Percentiles rank a stretch among this genome's conserved stretches.
Evolutionary conservation across 2,329 filamentous ascomycete genomes (phyloP).

Genomic region (Alternaria sp.): DNA sequence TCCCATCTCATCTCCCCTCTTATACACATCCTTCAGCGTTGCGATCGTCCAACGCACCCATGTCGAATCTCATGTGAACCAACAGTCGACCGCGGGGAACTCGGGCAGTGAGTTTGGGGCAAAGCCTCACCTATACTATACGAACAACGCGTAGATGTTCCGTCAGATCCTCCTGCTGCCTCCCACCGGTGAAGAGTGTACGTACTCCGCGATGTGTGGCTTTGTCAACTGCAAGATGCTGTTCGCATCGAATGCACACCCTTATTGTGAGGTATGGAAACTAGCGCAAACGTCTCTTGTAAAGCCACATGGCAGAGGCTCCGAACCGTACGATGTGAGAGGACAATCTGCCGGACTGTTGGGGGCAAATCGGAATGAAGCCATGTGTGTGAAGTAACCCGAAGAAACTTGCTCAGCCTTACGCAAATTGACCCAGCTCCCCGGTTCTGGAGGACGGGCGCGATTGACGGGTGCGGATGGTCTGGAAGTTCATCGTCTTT

Average conservation of each 20-base stretch:
- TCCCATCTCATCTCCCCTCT: background rate
- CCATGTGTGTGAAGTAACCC: background rate
- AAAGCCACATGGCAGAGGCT: background rate
- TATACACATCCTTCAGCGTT: background rate
- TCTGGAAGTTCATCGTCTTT: background rate
- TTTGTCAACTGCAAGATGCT: background rate
- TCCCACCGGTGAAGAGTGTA: background rate
- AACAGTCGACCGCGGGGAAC: background rate
- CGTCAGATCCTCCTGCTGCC: background rate
- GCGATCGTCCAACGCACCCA: background rate
- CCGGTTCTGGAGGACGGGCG: background rate
- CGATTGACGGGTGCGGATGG: background rate
- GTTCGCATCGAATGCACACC: background rate
- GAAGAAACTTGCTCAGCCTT: background rate
- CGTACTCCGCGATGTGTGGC: background rate
- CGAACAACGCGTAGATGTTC: background rate
- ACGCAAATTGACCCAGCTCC: background rate
- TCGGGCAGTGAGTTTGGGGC: background rate
- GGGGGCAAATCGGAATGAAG: slow-evolving; percentile 9
- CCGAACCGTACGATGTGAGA: background rate
- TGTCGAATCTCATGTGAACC: background rate
- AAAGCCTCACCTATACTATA: background rate
- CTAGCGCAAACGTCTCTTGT: background rate
- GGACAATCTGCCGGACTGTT: no score
- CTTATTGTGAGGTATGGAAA: background rate